Conservation (phyloP, 495 filamentous ascomycete genomes). For the Lasiosphaeria ovina region DNA sequence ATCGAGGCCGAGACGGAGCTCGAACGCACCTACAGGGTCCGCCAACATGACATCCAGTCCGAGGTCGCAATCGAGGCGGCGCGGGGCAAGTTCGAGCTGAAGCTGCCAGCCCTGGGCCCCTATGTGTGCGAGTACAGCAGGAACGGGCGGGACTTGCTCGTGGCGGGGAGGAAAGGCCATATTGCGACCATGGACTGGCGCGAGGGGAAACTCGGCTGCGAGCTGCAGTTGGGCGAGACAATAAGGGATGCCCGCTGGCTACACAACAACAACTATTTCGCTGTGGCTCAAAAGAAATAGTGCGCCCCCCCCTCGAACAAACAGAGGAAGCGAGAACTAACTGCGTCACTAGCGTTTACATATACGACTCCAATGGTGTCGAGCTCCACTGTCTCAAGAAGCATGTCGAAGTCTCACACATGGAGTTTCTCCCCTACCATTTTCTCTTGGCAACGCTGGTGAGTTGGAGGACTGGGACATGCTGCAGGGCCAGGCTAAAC, state of each 20-base stretch:
- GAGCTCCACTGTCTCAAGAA: slow-evolving; percentile 88
- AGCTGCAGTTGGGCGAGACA: slow-evolving; percentile 86
- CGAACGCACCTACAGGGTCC: slow-evolving; percentile 87
- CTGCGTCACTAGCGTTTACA: slow-evolving; percentile 52
- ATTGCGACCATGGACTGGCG: slow-evolving; percentile 97
- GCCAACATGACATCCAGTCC: slow-evolving; percentile 78
- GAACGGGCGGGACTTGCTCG: slow-evolving; percentile 78
- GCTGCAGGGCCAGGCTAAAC: slow-evolving; percentile 6
- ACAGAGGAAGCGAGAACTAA: neutral
- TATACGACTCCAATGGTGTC: slow-evolving; percentile 85
- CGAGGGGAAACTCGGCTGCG: slow-evolving; percentile 82
- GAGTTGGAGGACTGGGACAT: slow-evolving; percentile 32
- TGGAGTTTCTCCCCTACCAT: slow-evolving; percentile 96
- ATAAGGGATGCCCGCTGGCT: slow-evolving; percentile 87
- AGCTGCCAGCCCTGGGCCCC: slow-evolving; percentile 76
- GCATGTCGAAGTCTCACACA: slow-evolving; percentile 87
- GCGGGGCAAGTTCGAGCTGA: slow-evolving; percentile 89
- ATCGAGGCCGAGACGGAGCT: slow-evolving; percentile 85
- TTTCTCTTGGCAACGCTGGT: slow-evolving; percentile 87
- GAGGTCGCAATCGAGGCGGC: slow-evolving; percentile 77
- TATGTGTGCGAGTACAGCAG: slow-evolving; percentile 85
- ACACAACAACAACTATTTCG: slow-evolving; percentile 94
- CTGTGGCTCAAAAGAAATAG: slow-evolving; percentile 96
- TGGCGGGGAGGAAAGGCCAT: slow-evolving; percentile 92
- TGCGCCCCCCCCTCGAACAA: neutral